Conservation (phyloP, 768 basidiomycete species). For the Tylopilus balloui region DNA sequence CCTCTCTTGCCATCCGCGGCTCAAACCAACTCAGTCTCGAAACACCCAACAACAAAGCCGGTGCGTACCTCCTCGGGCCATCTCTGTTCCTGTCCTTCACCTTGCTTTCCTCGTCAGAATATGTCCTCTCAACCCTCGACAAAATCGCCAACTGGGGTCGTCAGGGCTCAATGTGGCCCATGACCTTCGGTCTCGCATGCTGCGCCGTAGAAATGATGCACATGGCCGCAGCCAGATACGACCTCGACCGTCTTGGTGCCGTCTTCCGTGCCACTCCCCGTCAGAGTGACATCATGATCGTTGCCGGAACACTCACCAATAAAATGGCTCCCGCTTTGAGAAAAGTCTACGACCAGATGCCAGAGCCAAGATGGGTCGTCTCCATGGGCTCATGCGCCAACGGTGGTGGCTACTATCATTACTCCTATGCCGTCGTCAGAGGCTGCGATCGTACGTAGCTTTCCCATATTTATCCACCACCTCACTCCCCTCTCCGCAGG, state of each 20-base stretch:
- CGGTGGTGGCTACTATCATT: constrained; percentile 96
- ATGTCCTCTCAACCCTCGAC: constrained; percentile 93
- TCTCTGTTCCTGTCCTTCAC: constrained; percentile 1
- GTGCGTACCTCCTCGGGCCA: constrained; percentile 37
- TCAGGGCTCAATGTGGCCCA: constrained; percentile 99
- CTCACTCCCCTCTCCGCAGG: constrained; percentile 40
- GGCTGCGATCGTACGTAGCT: constrained; percentile 85
- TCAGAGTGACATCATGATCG: constrained; percentile 98
- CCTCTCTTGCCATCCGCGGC: constrained; percentile 66
- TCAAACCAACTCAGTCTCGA: constrained; percentile 85
- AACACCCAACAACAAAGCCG: constrained; percentile 85
- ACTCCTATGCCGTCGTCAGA: constrained; percentile 97
- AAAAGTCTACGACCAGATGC: constrained; percentile 98
- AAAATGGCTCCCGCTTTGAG: constrained; percentile 99
- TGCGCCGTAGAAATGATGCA: constrained; percentile 99
- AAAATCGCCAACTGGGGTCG: constrained; percentile 97
- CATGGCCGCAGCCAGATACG: constrained; percentile 98
- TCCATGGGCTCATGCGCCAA: constrained; percentile 99
- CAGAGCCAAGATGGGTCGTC: constrained; percentile 99
- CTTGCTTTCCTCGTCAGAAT: constrained; percentile 51
- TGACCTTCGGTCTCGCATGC: constrained; percentile 98
- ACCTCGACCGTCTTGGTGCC: constrained; percentile 95
- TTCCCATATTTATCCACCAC: constrained; percentile 2
- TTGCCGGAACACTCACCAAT: constrained; percentile 97
- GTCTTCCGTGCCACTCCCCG: constrained; percentile 99